A percentile compares a stretch with the other conserved stretches of the same genome.
These are phyloP conservation scores for Leishmania gerbilli DNA, from an alignment of 208 protist genomes.

Conservation along the genomic window DNA sequence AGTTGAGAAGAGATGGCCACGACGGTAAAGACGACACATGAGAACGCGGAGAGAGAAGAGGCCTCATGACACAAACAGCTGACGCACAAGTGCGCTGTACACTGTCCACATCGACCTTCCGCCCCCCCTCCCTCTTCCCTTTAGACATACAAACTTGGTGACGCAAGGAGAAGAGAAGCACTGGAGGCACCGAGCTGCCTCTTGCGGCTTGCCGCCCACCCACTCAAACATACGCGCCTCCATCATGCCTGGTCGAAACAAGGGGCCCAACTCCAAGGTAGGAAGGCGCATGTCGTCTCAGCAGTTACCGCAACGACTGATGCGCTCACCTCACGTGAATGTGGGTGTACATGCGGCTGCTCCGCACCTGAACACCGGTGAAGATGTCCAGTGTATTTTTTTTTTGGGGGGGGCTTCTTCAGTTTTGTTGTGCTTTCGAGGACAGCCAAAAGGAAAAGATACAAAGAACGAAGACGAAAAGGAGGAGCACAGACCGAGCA, in stretches of 20 bases:
- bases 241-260: background rate
- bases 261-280: background rate
- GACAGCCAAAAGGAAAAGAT: background rate
- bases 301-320: background rate
- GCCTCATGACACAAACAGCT: background rate
- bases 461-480: background rate
- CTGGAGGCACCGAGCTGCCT: no score
- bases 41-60: background rate
- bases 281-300: background rate
- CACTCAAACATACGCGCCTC: no score
- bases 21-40: background rate
- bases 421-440: background rate
- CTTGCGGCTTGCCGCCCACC: background rate
- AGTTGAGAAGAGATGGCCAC: background rate
- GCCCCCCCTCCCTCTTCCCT: background rate
- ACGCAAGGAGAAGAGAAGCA: background rate
- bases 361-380: no score
- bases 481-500: background rate
- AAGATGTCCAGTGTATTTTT: no score
- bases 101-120: no score
- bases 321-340: background rate
- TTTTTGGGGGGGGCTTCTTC: no score
- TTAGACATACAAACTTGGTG: background rate
- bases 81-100: background rate
- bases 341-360: background rate